These are phyloP conservation scores for Rhizopus sp. DNA, from an alignment of 371 early-diverging fungal species.

Conservation along the genomic window DNA sequence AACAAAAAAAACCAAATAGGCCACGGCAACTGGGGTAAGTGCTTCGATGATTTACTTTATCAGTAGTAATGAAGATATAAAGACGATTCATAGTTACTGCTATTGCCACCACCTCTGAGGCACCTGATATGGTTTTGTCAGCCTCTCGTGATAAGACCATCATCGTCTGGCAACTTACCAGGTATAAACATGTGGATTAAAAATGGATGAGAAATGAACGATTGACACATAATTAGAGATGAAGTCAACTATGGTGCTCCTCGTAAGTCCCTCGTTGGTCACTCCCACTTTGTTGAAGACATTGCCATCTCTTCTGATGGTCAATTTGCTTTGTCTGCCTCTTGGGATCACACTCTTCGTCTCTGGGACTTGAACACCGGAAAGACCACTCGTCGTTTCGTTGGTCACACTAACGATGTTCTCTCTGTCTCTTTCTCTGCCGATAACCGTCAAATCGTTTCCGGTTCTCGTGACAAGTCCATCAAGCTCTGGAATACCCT, in stretches of 20 bases:
- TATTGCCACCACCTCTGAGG: constrained; percentile 88
- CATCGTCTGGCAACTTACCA: constrained; percentile 88
- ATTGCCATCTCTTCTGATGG: constrained; percentile 95
- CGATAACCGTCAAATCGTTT: constrained; percentile 96
- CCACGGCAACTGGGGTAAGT: constrained; percentile 28
- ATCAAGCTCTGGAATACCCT: constrained; percentile 99
- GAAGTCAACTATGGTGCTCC: constrained; percentile 87
- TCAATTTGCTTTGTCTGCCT: constrained; percentile 94
- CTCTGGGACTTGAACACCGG: constrained; percentile 98
- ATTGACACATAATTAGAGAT: constrained; percentile 50
- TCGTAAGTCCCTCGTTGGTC: constrained; percentile 83
- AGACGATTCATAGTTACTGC: constrained; percentile 67
- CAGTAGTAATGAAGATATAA: neutral
- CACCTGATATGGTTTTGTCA: constrained; percentile 87
- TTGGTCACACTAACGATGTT: constrained; percentile 95
- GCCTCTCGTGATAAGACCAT: constrained; percentile 93
- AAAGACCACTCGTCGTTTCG: constrained; percentile 87
- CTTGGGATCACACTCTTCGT: constrained; percentile 97
- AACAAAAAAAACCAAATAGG: constrained; percentile 8
- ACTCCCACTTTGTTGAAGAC: constrained; percentile 96
- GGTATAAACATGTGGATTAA: constrained; percentile 14
- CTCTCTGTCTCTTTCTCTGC: constrained; percentile 96
- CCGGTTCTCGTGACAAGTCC: constrained; percentile 93
- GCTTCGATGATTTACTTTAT: neutral
- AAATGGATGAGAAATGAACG: neutral